Conservation (phyloP, 345 rosid species). For the Microthlaspi erraticum region DNA sequence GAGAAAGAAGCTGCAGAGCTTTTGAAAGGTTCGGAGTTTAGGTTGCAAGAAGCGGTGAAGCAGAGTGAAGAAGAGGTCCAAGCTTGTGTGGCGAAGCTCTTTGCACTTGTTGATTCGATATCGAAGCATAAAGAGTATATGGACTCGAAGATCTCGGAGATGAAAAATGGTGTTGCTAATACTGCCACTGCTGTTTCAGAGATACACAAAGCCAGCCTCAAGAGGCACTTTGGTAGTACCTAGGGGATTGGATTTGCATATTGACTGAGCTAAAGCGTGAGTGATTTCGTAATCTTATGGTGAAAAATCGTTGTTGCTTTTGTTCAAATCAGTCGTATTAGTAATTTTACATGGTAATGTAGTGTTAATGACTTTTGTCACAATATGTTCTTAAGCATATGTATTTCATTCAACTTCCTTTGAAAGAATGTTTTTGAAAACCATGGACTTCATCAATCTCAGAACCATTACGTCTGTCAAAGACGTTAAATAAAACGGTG, state of each 20-base stretch:
- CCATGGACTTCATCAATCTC: no score
- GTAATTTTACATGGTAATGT: neutral
- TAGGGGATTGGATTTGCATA: conserved; percentile 11
- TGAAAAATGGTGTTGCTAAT: conserved; percentile 57
- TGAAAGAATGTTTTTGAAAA: no score
- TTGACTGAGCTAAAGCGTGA: conserved; percentile 7
- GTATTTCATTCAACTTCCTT: no score
- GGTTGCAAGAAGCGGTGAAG: conserved; percentile 64
- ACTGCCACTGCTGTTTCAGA: conserved; percentile 56
- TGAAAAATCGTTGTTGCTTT: conserved; percentile 1
- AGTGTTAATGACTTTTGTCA: neutral
- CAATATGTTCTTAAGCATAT: neutral
- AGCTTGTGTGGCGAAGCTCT: conserved; percentile 56
- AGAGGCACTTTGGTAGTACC: conserved; percentile 24
- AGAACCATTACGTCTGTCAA: no score
- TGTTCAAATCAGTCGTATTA: neutral
- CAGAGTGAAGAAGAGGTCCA: conserved; percentile 68
- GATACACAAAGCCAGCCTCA: conserved; percentile 45
- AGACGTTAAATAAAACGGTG: no score
- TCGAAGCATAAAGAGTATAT: conserved; percentile 70
- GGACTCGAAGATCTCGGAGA: conserved; percentile 59
- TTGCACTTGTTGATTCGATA: conserved; percentile 61
- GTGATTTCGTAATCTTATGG: neutral
- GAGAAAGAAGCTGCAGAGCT: conserved; percentile 83
- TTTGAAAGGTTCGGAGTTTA: conserved; percentile 51